These are phyloP conservation scores for Pontederia paniculata DNA, from an alignment of 176 grass and related monocot species.

Conservation along the genomic window DNA sequence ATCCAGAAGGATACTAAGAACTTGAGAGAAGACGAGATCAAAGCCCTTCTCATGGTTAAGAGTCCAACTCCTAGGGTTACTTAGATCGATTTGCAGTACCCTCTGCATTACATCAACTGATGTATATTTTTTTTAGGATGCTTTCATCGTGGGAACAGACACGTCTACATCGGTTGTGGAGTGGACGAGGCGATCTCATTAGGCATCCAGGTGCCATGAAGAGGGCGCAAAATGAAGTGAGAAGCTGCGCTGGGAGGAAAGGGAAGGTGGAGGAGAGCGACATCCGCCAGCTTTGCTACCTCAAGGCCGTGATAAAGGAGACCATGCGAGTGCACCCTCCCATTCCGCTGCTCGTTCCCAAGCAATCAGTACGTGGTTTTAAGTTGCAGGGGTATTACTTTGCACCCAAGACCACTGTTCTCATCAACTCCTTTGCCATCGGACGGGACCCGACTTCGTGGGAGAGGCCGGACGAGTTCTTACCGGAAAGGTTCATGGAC, in stretches of 20 bases:
- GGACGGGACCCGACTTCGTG: not conserved
- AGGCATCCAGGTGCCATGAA: not conserved
- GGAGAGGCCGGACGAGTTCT: not conserved
- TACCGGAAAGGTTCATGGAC: not conserved
- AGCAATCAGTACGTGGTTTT: not conserved
- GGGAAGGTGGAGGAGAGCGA: not conserved
- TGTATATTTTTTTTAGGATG: no score
- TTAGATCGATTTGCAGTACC: no score
- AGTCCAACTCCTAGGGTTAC: no score
- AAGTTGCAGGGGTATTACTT: not conserved
- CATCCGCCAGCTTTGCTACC: not conserved
- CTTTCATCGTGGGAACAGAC: no score
- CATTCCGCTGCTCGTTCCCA: not conserved
- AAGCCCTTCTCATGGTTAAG: no score
- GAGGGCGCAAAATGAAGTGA: not conserved
- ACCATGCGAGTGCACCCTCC: not conserved
- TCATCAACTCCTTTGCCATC: not conserved
- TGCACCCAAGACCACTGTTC: not conserved
- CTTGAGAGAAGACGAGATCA: no score
- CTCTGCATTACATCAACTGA: no score
- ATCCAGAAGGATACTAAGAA: no score
- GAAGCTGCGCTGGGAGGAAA: not conserved
- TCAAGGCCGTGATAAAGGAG: not conserved
- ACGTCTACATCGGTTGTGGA: no score
- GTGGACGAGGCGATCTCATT: conserved; percentile 10